These are phyloP conservation scores for Achaetomiella virescens DNA, from an alignment of 495 filamentous ascomycete species.

Conservation along the genomic window DNA sequence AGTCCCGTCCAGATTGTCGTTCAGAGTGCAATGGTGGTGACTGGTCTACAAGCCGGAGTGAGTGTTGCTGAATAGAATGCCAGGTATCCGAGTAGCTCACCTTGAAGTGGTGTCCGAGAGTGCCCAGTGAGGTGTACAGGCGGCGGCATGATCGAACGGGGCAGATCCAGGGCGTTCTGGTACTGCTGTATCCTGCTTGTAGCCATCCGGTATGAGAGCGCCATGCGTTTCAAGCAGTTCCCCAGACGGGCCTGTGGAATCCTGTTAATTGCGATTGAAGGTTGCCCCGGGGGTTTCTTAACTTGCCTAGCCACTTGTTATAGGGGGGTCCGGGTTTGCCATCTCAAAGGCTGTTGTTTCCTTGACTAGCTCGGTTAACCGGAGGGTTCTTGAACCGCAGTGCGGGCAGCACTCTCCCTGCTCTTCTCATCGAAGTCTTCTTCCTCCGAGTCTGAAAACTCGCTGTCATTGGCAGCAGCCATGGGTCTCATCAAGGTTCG, in stretches of 20 bases:
- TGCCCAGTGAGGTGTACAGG: neutral
- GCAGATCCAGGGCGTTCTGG: conserved; percentile 20
- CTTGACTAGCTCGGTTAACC: neutral
- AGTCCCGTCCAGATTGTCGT: conserved; percentile 23
- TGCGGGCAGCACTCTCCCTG: neutral
- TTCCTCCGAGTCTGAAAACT: neutral
- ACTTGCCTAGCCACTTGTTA: conserved; percentile 15
- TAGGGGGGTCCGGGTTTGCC: conserved; percentile 17
- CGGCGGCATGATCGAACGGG: conserved; percentile 19
- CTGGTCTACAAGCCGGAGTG: neutral
- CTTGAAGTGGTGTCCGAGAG: conserved; percentile 20
- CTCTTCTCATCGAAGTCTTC: neutral
- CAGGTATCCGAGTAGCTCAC: neutral
- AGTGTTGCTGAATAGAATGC: neutral
- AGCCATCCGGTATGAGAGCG: conserved; percentile 12
- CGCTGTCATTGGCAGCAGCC: neutral
- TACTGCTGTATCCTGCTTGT: conserved; percentile 5
- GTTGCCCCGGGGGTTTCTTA: neutral
- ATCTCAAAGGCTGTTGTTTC: neutral
- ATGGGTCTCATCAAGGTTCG: neutral
- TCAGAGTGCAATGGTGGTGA: conserved; percentile 9
- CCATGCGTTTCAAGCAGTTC: neutral
- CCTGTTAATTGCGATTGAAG: neutral
- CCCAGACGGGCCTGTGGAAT: neutral
- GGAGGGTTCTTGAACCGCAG: neutral